phyloP scores from a whole-genome alignment of 2,329 filamentous ascomycete species.

The Stachybotrys chlorohalonatus region DNA sequence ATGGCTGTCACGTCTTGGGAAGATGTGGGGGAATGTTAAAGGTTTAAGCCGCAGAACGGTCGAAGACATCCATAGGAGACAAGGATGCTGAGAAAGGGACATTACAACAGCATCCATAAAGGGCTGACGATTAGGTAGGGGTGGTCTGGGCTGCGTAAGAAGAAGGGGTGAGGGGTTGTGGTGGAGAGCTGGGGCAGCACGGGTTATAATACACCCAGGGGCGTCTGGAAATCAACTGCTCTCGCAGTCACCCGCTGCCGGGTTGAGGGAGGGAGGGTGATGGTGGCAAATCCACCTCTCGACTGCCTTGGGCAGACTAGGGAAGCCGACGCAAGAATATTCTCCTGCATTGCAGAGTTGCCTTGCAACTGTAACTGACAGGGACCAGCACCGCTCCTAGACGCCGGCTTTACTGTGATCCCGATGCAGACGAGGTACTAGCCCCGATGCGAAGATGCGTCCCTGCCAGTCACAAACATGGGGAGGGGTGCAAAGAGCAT shows the following conservation, averaged over 20 bases:
- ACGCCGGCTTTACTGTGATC: neutral
- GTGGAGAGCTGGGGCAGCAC: neutral
- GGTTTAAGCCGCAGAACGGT: neutral
- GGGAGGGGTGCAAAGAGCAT: neutral
- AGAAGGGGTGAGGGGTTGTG: neutral
- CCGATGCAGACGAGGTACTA: neutral
- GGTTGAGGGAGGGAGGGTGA: neutral
- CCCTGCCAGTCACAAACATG: neutral
- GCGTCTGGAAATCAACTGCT: neutral
- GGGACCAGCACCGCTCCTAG: neutral
- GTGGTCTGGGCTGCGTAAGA: neutral
- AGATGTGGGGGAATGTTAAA: neutral
- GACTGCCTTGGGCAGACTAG: neutral
- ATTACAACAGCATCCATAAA: neutral
- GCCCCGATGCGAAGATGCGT: neutral
- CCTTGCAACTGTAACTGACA: neutral
- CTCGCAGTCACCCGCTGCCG: neutral
- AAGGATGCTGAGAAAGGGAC: neutral
- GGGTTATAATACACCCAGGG: neutral
- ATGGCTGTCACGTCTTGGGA: neutral
- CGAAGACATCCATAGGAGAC: neutral
- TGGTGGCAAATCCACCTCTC: neutral
- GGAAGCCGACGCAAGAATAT: neutral
- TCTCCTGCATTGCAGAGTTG: neutral
- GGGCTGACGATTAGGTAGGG: neutral